A percentile compares a stretch with the other conserved stretches of the same genome.
Conservation (phyloP, 805 yeast genomes). For the Myxozyma sirexii region DNA sequence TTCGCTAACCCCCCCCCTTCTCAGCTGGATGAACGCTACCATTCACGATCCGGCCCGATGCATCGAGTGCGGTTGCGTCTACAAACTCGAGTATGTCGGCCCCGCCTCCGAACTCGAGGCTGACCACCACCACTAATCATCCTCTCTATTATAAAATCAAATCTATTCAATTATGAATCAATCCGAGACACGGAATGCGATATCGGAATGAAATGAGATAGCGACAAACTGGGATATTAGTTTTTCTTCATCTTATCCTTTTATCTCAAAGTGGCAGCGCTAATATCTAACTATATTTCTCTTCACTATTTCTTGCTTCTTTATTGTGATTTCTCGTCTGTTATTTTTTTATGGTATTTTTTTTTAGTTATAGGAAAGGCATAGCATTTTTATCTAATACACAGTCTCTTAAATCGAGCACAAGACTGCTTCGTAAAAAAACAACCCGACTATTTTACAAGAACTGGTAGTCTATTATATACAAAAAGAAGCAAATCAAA, state of each 20-base stretch:
- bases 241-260: too few species aligned
- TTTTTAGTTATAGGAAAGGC: conserved; percentile 4
- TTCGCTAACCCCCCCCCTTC: neutral
- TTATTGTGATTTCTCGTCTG: neutral
- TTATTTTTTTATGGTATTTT: neutral
- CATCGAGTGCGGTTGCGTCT: conserved; percentile 98
- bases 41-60: conserved; percentile 82
- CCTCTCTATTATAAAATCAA: too few species aligned
- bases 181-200: neutral
- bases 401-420: neutral
- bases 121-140: conserved; percentile 46
- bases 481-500: neutral
- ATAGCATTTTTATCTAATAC: conserved; percentile 6
- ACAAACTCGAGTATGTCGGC: conserved; percentile 85
- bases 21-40: conserved; percentile 26
- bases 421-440: too few species aligned
- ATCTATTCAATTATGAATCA: neutral
- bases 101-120: conserved; percentile 60
- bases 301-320: neutral
- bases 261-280: too few species aligned
- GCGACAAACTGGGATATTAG: too few species aligned
- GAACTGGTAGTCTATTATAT: neutral
- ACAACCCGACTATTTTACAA: neutral
- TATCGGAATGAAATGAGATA: too few species aligned
- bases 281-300: too few species aligned